Conservation (phyloP, 2,329 filamentous ascomycete species). For the Paecilomyces sp. region DNA sequence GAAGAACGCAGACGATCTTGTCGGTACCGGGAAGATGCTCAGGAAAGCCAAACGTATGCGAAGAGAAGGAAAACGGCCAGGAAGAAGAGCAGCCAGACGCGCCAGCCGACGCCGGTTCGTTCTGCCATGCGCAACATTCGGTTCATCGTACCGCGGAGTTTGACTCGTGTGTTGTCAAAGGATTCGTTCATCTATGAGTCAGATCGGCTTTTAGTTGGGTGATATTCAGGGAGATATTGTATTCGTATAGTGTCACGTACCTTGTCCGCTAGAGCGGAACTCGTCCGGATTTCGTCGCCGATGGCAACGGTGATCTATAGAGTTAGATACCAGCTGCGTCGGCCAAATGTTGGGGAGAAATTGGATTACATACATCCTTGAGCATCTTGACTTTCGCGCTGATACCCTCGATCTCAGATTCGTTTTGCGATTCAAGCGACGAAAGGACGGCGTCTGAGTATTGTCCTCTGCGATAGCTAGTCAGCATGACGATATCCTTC, state of each 20-base stretch:
- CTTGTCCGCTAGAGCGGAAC: conserved; percentile 77
- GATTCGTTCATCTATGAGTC: conserved; percentile 68
- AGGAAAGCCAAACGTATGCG: conserved; percentile 88
- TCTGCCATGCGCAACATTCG: conserved; percentile 95
- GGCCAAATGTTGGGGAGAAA: background rate
- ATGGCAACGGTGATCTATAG: conserved; percentile 80
- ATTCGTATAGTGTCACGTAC: background rate
- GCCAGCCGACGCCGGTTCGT: conserved; percentile 91
- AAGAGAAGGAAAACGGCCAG: conserved; percentile 75
- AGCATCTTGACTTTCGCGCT: conserved; percentile 81
- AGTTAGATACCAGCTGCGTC: conserved; percentile 27
- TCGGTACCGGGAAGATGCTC: conserved; percentile 14
- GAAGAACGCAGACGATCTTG: no score
- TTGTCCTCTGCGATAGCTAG: conserved; percentile 57
- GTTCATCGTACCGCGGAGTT: conserved; percentile 88
- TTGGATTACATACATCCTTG: conserved; percentile 63
- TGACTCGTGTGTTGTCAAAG: conserved; percentile 77
- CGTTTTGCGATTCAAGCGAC: conserved; percentile 93
- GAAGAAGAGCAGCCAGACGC: conserved; percentile 87
- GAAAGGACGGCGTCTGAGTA: conserved; percentile 88
- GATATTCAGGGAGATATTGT: background rate
- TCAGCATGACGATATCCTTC: background rate
- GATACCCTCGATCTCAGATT: conserved; percentile 82
- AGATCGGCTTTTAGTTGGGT: background rate
- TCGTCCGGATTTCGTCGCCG: conserved; percentile 90